Evolutionary conservation across 148 eudicot genomes (phyloP).

Genomic region (Vaccinium corymbosum): DNA sequence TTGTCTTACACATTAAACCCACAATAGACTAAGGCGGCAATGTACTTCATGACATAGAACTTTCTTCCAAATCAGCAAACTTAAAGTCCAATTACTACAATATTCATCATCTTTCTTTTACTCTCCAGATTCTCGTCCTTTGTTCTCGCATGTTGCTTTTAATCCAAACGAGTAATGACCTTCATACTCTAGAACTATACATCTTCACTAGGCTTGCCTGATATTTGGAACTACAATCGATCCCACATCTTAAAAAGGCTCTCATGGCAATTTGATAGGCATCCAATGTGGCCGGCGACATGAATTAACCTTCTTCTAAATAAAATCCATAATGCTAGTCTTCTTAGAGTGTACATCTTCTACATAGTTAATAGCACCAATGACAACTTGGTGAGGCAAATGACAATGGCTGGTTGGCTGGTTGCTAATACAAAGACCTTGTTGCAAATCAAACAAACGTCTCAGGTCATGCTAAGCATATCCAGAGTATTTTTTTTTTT

Average conservation of each 20-base stretch:
- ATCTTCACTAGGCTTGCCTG: background rate
- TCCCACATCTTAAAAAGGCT: background rate
- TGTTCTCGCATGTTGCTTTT: background rate
- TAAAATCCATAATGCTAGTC: background rate
- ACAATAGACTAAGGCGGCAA: background rate
- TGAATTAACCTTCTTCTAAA: background rate
- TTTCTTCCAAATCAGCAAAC: background rate
- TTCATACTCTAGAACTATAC: background rate
- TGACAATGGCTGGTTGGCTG: too few relatives aligned
- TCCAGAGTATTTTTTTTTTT: too few relatives aligned
- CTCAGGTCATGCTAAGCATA: too few relatives aligned
- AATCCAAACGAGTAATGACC: background rate
- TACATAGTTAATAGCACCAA: too few relatives aligned
- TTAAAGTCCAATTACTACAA: background rate
- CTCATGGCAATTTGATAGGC: background rate
- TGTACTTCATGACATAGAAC: background rate
- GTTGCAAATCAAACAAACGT: too few relatives aligned
- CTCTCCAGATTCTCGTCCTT: background rate
- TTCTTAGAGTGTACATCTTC: too few relatives aligned
- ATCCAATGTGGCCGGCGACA: background rate
- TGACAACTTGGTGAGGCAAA: too few relatives aligned
- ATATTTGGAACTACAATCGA: background rate
- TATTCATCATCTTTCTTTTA: background rate
- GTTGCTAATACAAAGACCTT: too few relatives aligned
- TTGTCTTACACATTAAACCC: background rate